phyloP scores from a whole-genome alignment of 2,329 filamentous ascomycete genomes.

The Fusarium sp. region DNA sequence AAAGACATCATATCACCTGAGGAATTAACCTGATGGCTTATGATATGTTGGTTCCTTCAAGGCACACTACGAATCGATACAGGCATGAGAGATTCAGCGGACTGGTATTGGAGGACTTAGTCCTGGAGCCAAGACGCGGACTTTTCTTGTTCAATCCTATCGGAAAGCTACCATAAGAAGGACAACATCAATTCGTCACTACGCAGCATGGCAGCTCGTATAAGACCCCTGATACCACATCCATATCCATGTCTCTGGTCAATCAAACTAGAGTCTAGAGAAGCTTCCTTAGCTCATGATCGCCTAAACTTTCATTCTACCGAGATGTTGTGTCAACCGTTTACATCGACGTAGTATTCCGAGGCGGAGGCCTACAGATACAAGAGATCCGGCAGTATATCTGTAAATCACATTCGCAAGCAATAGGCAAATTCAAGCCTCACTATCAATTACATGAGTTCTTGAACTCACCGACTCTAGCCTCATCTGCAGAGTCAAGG shows the following conservation, averaged over 20 bases:
- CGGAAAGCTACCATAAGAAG: not conserved
- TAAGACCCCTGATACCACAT: constrained; percentile 16
- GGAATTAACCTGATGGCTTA: not conserved
- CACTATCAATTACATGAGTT: not conserved
- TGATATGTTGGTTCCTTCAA: not conserved
- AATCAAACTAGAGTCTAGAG: not conserved
- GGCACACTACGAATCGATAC: not conserved
- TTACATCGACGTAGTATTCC: constrained; percentile 15
- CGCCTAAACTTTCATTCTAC: not conserved
- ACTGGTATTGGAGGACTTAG: not conserved
- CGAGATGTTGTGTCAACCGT: not conserved
- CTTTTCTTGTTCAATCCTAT: not conserved
- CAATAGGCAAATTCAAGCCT: not conserved
- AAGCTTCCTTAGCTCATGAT: not conserved
- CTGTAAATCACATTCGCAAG: not conserved
- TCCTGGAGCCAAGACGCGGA: not conserved
- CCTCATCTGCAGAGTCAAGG: not conserved
- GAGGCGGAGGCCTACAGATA: not conserved
- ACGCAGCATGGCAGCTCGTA: constrained; percentile 5
- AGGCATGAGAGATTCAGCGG: not conserved
- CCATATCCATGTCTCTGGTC: constrained; percentile 1
- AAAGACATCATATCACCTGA: not conserved
- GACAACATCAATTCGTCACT: not conserved
- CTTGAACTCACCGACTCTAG: constrained; percentile 14
- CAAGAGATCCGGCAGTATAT: not conserved